Percentiles rank a stretch among this genome's conserved stretches.
These are phyloP conservation scores for Talaromyces rugulosus DNA, from an alignment of 2,329 filamentous ascomycete species.

Conservation along the genomic window DNA sequence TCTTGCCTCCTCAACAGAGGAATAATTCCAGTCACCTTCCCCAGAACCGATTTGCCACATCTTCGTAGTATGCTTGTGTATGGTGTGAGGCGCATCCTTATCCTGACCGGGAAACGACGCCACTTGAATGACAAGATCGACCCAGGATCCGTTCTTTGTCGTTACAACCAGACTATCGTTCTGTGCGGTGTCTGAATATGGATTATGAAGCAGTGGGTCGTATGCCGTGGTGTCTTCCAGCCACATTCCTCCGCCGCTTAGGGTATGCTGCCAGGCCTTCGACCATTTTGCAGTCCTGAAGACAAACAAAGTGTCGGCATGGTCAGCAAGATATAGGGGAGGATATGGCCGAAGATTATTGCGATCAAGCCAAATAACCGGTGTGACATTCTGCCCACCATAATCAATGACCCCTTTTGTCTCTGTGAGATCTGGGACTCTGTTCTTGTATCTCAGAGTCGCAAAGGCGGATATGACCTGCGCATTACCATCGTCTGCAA, in stretches of 20 bases:
- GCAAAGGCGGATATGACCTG: slow-evolving; percentile 53
- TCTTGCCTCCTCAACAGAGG: slow-evolving; percentile 37
- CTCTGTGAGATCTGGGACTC: slow-evolving; percentile 6
- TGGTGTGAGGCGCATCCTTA: slow-evolving; percentile 37
- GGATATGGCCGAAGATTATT: slow-evolving; percentile 45
- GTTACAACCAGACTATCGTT: background rate
- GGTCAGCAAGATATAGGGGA: slow-evolving; percentile 33
- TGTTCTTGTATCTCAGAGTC: slow-evolving; percentile 39
- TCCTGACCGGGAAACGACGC: slow-evolving; percentile 18
- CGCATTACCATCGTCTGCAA: slow-evolving; percentile 44
- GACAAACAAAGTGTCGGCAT: slow-evolving; percentile 44
- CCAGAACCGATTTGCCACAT: slow-evolving; percentile 41
- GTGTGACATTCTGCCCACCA: slow-evolving; percentile 41
- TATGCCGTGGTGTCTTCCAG: slow-evolving; percentile 1
- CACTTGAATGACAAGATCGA: slow-evolving; percentile 34
- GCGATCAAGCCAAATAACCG: slow-evolving; percentile 43
- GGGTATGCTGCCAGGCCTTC: background rate
- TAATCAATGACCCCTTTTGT: slow-evolving; percentile 47
- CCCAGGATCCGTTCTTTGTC: slow-evolving; percentile 15
- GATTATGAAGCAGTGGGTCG: slow-evolving; percentile 2
- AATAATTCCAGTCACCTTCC: slow-evolving; percentile 35
- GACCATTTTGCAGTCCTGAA: slow-evolving; percentile 15
- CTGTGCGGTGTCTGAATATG: slow-evolving; percentile 26
- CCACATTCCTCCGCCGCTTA: background rate
- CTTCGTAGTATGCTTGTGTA: slow-evolving; percentile 48